A percentile compares a stretch with the other conserved stretches of the same genome.
Evolutionary conservation across 345 rosid species (phyloP).

Genomic region (Raphanus sativus): DNA sequence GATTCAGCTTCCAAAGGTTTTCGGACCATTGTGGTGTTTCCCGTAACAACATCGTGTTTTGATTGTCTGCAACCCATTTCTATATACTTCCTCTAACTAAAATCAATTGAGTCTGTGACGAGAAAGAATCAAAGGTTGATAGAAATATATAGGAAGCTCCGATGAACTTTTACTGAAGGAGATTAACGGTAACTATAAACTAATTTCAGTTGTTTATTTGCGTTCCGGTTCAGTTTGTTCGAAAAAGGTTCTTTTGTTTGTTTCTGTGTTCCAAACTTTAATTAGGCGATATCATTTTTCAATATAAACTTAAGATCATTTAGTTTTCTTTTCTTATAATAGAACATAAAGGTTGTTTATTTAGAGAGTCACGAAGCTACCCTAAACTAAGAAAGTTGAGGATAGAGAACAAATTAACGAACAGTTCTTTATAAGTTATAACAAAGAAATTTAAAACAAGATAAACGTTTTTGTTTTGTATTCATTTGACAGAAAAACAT

Average conservation of each 20-base stretch:
- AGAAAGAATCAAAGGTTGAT: neutral
- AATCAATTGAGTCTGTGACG: neutral
- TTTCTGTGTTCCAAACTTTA: conserved; percentile 21
- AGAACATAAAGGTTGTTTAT: conserved; percentile 33
- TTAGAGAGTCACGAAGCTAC: neutral
- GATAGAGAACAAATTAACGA: neutral
- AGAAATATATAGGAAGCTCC: neutral
- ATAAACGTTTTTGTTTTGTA: neutral
- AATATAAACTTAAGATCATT: neutral
- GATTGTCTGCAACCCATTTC: conserved; percentile 85
- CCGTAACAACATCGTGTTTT: conserved; percentile 64
- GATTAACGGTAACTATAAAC: conserved; percentile 24
- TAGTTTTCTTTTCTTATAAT: conserved; percentile 6
- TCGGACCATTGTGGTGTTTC: conserved; percentile 46
- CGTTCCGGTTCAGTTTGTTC: conserved; percentile 26
- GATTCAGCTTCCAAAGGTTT: conserved; percentile 30
- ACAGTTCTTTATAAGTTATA: neutral
- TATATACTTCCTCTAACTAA: neutral
- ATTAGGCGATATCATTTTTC: conserved; percentile 2
- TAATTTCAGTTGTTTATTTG: conserved; percentile 25
- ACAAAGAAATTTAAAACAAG: neutral
- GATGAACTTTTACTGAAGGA: conserved; percentile 23
- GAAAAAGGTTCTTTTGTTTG: neutral
- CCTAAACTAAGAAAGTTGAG: neutral
- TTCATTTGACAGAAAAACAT: neutral